phyloP scores from a whole-genome alignment of 441 rosid genomes.

The Rhodomyrtus psidioides region DNA sequence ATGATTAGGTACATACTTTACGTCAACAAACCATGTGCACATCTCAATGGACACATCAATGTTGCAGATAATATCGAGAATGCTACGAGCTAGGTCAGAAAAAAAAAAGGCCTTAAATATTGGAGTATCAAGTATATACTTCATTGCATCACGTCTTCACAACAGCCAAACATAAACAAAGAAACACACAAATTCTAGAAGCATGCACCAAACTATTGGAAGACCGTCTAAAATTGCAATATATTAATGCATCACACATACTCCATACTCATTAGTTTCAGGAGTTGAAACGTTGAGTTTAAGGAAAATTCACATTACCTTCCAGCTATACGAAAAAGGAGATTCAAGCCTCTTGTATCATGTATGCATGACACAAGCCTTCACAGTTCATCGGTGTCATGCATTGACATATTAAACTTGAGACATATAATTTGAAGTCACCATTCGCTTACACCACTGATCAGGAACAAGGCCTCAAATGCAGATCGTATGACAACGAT shows the following conservation, averaged over 20 bases:
- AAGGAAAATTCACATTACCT: background rate
- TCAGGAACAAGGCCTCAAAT: background rate
- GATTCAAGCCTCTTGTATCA: background rate
- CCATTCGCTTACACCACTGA: background rate
- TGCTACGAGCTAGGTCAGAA: background rate
- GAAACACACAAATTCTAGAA: background rate
- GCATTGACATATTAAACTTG: background rate
- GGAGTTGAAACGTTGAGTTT: background rate
- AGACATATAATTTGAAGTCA: background rate
- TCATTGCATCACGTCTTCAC: background rate
- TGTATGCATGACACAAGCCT: background rate
- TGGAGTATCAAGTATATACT: background rate
- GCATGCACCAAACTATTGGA: background rate
- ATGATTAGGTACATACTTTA: too few relatives aligned
- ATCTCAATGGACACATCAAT: background rate
- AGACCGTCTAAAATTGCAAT: background rate
- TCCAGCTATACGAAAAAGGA: background rate
- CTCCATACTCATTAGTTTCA: background rate
- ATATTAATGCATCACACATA: background rate
- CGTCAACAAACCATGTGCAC: background rate
- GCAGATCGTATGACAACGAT: constrained; percentile 22
- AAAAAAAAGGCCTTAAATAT: background rate
- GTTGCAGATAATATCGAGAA: background rate
- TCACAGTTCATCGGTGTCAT: background rate
- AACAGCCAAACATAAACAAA: background rate